Base-by-base conservation (phyloP, 2,329 filamentous ascomycete species). In the Pseudofabraea citricarpa region DNA sequence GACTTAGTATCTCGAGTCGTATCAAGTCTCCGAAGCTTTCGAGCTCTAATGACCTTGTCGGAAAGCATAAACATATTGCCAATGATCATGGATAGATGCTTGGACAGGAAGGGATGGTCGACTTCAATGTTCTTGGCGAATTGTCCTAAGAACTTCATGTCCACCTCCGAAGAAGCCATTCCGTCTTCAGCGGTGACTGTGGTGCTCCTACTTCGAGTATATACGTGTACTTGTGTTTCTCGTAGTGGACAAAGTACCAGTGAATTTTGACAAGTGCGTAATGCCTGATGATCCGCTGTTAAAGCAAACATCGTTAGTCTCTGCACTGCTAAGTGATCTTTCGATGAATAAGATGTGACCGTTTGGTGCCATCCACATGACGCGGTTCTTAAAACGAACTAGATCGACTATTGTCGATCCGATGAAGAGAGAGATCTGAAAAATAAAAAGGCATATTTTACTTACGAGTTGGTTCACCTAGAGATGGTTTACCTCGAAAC, bases 91-190 rank as follows among this genome's bases (percentile, higher is more conserved):
- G 90, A 96, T 36, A 98, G 77, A 63, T 88, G 90, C 16, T 78
- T 77, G 6, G 87, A 87, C 36, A 97, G 77, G 15, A 90, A 74
- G 3, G 87, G 83, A 59, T 91, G 93, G 55, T 87, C 83, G 47
- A 77, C 71, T 60, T 84, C 82, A 55, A 89, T 90, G 49, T 82
- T 77, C 66, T 83, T 86, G 63, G 93, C 91, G 62, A 95, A 83
- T 61, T 82, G 84, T 68, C 89, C 90, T 59, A 98, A 77, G 68
- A 94, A 95, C 70, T 97, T 98, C 70, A 95, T 90, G 66, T 98
- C 93, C 50, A 97, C 89, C 69, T 95, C 89, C 48, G 90, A 93
- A 62, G 90, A 93, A 69, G 93, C 93, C 93, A 97, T 98, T 40
- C 38, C 19, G 27, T 29, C 24, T n/a, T 29, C 18, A 12, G 26